Percentiles rank a stretch among this genome's conserved stretches.
Conservation (phyloP, 106 monocot species). For the Acorus gramineus region DNA sequence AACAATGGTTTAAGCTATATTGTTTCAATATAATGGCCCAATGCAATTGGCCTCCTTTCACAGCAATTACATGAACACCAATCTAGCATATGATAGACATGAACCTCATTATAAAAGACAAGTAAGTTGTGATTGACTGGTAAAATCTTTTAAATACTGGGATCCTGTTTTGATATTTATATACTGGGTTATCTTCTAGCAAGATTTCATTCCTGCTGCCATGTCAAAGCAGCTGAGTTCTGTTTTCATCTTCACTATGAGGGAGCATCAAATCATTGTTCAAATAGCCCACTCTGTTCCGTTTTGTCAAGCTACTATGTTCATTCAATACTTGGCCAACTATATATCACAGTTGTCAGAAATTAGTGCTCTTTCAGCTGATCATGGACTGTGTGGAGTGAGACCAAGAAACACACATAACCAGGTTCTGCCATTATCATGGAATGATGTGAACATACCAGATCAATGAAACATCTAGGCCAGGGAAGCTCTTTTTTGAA, state of each 20-base stretch:
- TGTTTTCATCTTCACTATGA: slow-evolving; percentile 6
- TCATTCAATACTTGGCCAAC: slow-evolving; percentile 6
- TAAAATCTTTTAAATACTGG: no score
- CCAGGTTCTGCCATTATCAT: no score
- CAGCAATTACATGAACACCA: no score
- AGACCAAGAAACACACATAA: not conserved
- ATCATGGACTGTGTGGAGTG: not conserved
- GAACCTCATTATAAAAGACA: no score
- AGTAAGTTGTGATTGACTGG: no score
- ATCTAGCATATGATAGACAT: no score
- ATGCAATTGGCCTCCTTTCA: no score
- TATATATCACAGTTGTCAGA: slow-evolving; percentile 5
- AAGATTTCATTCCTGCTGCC: not conserved
- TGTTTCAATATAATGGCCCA: no score
- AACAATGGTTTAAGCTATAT: no score
- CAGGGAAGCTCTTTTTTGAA: slow-evolving; percentile 26
- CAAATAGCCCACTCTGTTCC: not conserved
- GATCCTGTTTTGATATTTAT: no score
- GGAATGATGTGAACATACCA: slow-evolving; percentile 16
- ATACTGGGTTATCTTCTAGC: not conserved
- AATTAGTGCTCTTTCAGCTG: slow-evolving; percentile 35
- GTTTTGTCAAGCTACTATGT: not conserved
- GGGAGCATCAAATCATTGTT: no score
- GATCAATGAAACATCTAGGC: slow-evolving; percentile 40
- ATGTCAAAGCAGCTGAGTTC: not conserved